Evolutionary conservation across 2,329 filamentous ascomycete species (phyloP), one percentile per base, ranked within the genome.

Genomic region (Colletotrichum horii): DNA sequence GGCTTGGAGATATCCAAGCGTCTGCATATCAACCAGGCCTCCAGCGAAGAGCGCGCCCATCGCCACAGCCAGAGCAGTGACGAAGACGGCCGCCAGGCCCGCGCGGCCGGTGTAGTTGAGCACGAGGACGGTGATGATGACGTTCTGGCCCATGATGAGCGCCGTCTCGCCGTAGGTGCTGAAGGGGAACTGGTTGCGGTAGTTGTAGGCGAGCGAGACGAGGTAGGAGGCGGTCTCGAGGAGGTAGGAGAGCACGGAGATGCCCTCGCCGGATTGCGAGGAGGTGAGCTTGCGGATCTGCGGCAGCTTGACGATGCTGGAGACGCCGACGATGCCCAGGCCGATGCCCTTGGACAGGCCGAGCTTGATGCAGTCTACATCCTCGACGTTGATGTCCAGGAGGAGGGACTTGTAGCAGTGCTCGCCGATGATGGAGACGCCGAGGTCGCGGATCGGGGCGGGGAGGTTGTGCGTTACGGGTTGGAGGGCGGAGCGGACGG

Each of bases 161-260:
- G 94, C 96, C 32, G 95, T 96, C 90, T 99, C 97, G 84, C 97
- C 97, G 84, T 94, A 99, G 14, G 97, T 99, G 89, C 94, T 97
- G 87, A 99, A 98, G 4, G 97, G 96, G 80, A 98, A 98, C 28
- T 93, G 93, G 81, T 96, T 95, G 83, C 97, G 95, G 78, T 95
- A 89, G 84, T 98, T 98, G 89, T 99, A 99, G 68, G 95, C 94
- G 79, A 99, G 91, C 7, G 93, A 94, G 85, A 98, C 97, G 80
- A 98, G 90, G 86, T 97, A 96, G 74, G 94, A 92, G 71, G 91
- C 90, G 11, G 96, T 98, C 88, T 99, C 97, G 83, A 99, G 95
- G 38, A 97, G 89, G 88, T 98, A 98, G 36, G 95, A 94, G 60
- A 98, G 90, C 87, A 98, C 98, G 65, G 93, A 95, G 77, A 99